Base-by-base conservation (phyloP, 2,329 filamentous ascomycete species). In the Aciculosporium take region DNA sequence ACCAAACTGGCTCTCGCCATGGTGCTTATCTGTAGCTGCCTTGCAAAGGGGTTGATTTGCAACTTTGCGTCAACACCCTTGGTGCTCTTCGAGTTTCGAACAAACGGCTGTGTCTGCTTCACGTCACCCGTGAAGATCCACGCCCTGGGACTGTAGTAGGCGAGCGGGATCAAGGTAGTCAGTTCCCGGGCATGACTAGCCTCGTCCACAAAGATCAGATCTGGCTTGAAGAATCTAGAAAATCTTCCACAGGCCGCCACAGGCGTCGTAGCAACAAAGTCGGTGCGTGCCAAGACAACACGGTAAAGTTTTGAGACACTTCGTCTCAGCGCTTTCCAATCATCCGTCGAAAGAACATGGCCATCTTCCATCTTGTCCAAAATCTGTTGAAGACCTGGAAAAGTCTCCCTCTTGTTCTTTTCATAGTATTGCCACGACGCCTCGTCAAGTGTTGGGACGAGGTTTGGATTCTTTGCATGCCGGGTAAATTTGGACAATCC, bases 181-280 rank as follows among this genome's bases (percentile, higher is more conserved):
- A 69, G 51, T 46, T 70, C 67, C 13, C 66, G 52, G 0, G 64
- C 64, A 34, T 70, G 66, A 0, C 65, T 62, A 0, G 64, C 62
- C 56, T 93, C 85, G 33, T 88, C 86, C 47, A 93, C 84, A 54
- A 94, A 88, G 0, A 91, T 76, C 48, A 94, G 79, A 50, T 91
- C 83, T 0, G 86, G 84, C 48, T 82, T 80, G 25, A 87, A 85
- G 6, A 86, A 52, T 2, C 53, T 56, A 0, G 56, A 48, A 27
- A 69, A 65, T 0, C 51, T 48, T 0, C 58, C 58, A 4, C 55
- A 59, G 0, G 63, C 60, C 3, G 65, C 64, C 1, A 68, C 66
- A 0, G 67, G 66, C 1, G 67, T 69, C 0, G 66, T 66, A 0
- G 65, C 65, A 2, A 70, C 55, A 39, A 69, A 68, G 36, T 69